Evolutionary conservation across 2,329 filamentous ascomycete genomes (phyloP).

Genomic region (Talaromyces pinophilus): DNA sequence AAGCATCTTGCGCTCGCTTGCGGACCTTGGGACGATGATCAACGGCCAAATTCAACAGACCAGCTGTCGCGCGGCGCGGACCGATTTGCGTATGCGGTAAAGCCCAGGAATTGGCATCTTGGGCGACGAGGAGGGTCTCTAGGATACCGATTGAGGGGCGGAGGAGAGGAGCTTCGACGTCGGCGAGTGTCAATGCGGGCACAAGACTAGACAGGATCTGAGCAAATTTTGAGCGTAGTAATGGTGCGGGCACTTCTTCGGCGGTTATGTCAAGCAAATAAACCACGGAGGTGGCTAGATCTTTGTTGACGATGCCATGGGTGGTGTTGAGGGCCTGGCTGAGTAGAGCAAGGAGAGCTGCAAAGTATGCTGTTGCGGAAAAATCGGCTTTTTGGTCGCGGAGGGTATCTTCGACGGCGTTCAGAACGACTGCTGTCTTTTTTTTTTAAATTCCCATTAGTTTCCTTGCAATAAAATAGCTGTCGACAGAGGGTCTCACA

Average conservation of each 20-base stretch:
- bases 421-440: conserved; percentile 70
- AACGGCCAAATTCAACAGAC: conserved; percentile 78
- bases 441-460: neutral
- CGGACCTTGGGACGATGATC: conserved; percentile 91
- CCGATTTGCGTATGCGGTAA: conserved; percentile 79
- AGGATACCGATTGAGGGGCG: conserved; percentile 88
- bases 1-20: conserved; percentile 86
- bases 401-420: conserved; percentile 89
- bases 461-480: neutral
- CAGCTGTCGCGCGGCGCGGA: conserved; percentile 82
- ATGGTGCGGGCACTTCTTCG: conserved; percentile 76
- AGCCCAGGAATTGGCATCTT: conserved; percentile 86
- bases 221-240: conserved; percentile 91
- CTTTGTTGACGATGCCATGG: conserved; percentile 71
- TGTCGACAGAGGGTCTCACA: conserved; percentile 53
- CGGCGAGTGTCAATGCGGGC: conserved; percentile 74
- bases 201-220: conserved; percentile 87
- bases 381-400: conserved; percentile 81
- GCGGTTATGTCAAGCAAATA: conserved; percentile 95
- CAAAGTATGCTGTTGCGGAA: conserved; percentile 90
- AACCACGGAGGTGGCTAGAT: conserved; percentile 80
- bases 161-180: conserved; percentile 84
- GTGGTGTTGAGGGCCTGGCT: conserved; percentile 68
- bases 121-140: conserved; percentile 85
- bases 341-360: conserved; percentile 86